Percentiles rank a stretch among this genome's conserved stretches.
phyloP scores from a whole-genome alignment of 2,329 filamentous ascomycete genomes.

The Curvularia spicifera region DNA sequence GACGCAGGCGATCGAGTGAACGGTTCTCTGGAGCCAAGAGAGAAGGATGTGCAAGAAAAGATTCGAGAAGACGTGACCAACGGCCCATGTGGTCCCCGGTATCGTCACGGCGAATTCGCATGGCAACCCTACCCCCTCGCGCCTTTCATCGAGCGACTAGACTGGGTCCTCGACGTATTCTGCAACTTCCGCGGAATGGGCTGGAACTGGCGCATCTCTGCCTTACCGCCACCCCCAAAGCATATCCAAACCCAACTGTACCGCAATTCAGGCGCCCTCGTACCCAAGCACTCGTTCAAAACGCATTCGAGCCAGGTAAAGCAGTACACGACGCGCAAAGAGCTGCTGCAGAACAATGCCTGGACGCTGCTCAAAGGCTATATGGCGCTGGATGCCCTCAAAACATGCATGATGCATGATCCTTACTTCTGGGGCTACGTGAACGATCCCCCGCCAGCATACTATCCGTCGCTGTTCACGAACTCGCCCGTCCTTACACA shows the following conservation, averaged over 20 bases:
- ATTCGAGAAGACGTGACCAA: constrained; percentile 16
- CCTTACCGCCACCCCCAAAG: constrained; percentile 54
- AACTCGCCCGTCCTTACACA: constrained; percentile 56
- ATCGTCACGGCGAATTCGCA: constrained; percentile 49
- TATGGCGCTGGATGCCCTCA: constrained; percentile 72
- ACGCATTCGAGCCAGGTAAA: constrained; percentile 45
- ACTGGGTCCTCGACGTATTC: constrained; percentile 65
- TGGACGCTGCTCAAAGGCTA: constrained; percentile 63
- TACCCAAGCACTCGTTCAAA: constrained; percentile 29
- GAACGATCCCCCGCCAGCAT: constrained; percentile 54
- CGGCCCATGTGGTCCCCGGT: constrained; percentile 33
- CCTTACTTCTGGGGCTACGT: constrained; percentile 72
- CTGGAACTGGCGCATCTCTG: constrained; percentile 64
- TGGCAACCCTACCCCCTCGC: constrained; percentile 62
- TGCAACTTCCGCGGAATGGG: constrained; percentile 65
- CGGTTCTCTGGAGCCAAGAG: not conserved
- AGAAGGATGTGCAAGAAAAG: not conserved
- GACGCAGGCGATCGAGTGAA: not conserved
- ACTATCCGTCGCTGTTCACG: constrained; percentile 52
- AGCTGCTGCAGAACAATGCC: constrained; percentile 45
- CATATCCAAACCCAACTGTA: constrained; percentile 49
- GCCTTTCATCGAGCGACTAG: constrained; percentile 59
- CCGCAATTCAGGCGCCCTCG: constrained; percentile 29
- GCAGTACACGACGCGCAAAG: constrained; percentile 43
- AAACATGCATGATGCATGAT: constrained; percentile 73